Conservation (phyloP, 331 rosid species). For the Quercus tomentella region DNA sequence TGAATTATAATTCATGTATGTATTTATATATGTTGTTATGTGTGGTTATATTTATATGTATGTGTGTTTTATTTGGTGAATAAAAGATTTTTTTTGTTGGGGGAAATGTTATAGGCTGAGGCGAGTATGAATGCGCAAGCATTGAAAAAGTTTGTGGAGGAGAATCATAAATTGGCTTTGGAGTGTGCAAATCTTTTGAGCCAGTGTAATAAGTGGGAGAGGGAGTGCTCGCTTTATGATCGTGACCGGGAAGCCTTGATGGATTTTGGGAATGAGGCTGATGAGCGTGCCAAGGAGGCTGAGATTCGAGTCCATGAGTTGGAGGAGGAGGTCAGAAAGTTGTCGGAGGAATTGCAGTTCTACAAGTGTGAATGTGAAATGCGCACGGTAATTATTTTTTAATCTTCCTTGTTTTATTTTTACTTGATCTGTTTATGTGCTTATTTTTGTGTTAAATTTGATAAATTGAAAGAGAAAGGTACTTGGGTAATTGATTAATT, state of each 20-base stretch:
- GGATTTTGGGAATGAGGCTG: slow-evolving; percentile 97
- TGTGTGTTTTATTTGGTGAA: background rate
- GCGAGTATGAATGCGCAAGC: slow-evolving; percentile 75
- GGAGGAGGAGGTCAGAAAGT: slow-evolving; percentile 54
- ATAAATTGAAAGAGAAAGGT: background rate
- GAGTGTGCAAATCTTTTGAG: slow-evolving; percentile 50
- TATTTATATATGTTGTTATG: too few relatives aligned
- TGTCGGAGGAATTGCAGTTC: slow-evolving; percentile 45
- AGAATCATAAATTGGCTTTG: slow-evolving; percentile 68
- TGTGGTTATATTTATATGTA: background rate
- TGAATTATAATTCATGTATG: too few relatives aligned
- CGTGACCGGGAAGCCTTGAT: slow-evolving; percentile 79
- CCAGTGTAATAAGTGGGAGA: slow-evolving; percentile 60
- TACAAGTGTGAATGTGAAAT: slow-evolving; percentile 32
- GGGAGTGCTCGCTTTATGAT: slow-evolving; percentile 74
- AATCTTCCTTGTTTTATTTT: background rate
- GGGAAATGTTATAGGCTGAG: slow-evolving; percentile 44
- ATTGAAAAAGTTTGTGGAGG: slow-evolving; percentile 78
- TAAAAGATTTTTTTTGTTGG: background rate
- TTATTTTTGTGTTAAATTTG: background rate
- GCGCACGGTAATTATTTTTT: slow-evolving; percentile 32
- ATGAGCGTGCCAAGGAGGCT: slow-evolving; percentile 77
- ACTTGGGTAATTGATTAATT: background rate
- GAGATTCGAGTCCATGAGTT: slow-evolving; percentile 56
- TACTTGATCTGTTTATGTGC: background rate